Base-by-base conservation (phyloP, 768 basidiomycete genomes). In the Kwoniella sp. region DNA sequence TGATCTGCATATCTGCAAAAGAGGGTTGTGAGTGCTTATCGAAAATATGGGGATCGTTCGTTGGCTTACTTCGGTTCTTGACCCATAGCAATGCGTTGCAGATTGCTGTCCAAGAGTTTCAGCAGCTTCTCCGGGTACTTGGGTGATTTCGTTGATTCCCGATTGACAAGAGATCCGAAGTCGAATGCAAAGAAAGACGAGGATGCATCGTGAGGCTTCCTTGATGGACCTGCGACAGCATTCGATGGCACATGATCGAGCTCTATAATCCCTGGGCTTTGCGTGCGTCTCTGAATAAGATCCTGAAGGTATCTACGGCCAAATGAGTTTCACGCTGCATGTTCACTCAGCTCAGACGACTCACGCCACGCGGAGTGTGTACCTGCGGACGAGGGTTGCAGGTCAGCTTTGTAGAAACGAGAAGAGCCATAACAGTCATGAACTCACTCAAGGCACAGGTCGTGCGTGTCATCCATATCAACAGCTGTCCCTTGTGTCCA, bases 111-210 rank as follows among this genome's bases (percentile, higher is more conserved):
- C 66, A 99, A 82, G 8, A 90, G 88, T 81, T 93, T 97, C 60
- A 97, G 77, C 63, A 96, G 82, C 80, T 92, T 93, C 81, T 97
- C 92, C 0, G 95, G 94, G 79, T 94, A 97, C 77, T 90, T 91
- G 76, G 90, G 89, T 64, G 86, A 89, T 82, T 90, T 92, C 58
- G 58, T 55, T 13, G 67, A 68, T 17, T 69, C 69, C 33, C 71
- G 33, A 2, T 69, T 69, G 48, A 73, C 59, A 7, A 76, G 48
- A 2, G 64, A 64, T 0, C 60, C 58, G 0, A 76, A 54, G 47
- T 76, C 74, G 36, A 73, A 68, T 3, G 74, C 58, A 53, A 72
- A 69, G 51, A 72, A 68, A 2, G 64, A 68, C 15, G 27, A 30
- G 7, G 56, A 25, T n/a, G 61, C 66, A 52, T 70, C 58, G n/a